These are phyloP conservation scores for Yarrowia hollandica DNA, from an alignment of 805 yeast species.

Conservation along the genomic window DNA sequence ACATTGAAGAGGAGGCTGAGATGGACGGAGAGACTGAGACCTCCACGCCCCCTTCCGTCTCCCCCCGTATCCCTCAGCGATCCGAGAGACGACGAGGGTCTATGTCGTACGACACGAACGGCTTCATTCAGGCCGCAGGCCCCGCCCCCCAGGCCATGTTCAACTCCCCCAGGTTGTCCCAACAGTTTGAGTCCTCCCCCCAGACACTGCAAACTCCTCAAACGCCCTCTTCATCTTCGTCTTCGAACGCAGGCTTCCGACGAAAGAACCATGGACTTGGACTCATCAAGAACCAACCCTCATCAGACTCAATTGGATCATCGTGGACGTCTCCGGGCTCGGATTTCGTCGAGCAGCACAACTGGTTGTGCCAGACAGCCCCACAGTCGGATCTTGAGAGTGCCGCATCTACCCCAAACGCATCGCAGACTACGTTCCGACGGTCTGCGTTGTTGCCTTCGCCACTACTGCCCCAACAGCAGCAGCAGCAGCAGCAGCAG, in stretches of 20 bases:
- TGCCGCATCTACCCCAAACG: slow-evolving; percentile 19
- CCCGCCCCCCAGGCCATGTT: not conserved
- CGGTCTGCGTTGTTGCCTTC: slow-evolving; percentile 33
- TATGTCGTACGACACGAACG: not conserved
- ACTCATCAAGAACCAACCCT: slow-evolving; percentile 31
- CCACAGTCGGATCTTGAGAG: not conserved
- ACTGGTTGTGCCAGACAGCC: slow-evolving; percentile 34
- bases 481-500: slow-evolving; percentile 7
- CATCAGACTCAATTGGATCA: slow-evolving; percentile 35
- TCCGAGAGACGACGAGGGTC: slow-evolving; percentile 21
- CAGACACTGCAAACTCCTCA: slow-evolving; percentile 13
- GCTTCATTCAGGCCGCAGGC: not conserved
- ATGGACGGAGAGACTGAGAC: not conserved
- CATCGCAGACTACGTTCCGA: slow-evolving; percentile 9
- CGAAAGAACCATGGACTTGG: slow-evolving; percentile 13
- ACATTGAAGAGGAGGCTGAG: slow-evolving; percentile 22
- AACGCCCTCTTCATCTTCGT: slow-evolving; percentile 9
- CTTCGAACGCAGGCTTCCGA: not conserved
- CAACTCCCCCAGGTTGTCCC: slow-evolving; percentile 3
- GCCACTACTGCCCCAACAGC: slow-evolving; percentile 25
- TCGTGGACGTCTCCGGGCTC: slow-evolving; percentile 33
- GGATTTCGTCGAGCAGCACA: slow-evolving; percentile 37
- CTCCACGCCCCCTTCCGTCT: not conserved
- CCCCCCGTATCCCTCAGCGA: slow-evolving; percentile 11
- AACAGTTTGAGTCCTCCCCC: slow-evolving; percentile 16